A percentile compares a stretch with the other conserved stretches of the same genome.
Conservation (phyloP, 345 rosid genomes). For the Eucalyptus melliodora region DNA sequence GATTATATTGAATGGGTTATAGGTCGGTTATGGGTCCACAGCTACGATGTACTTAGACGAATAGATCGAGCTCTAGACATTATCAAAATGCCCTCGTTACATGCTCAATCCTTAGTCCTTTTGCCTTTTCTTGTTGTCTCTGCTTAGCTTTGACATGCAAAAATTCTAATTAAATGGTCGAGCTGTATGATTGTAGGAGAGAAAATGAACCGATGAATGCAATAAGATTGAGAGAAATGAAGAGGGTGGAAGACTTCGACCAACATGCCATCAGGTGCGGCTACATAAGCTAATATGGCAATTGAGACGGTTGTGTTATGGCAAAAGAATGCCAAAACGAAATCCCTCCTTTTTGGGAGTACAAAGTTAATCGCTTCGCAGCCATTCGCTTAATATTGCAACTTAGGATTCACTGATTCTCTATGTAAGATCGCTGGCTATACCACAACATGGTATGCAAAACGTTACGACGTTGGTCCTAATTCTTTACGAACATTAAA, state of each 20-base stretch:
- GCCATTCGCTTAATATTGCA: background rate
- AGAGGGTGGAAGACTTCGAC: background rate
- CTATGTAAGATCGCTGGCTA: background rate
- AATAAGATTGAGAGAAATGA: background rate
- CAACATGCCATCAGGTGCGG: background rate
- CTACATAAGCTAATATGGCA: background rate
- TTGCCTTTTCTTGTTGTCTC: background rate
- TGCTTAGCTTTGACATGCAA: background rate
- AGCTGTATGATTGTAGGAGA: background rate
- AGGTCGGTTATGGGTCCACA: background rate
- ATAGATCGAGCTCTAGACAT: background rate
- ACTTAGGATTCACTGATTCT: background rate
- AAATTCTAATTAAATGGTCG: background rate
- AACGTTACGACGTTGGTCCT: background rate
- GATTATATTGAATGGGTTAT: background rate
- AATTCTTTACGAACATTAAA: background rate
- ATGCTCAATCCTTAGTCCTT: background rate
- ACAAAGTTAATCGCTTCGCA: background rate
- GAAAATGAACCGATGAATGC: background rate
- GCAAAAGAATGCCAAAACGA: background rate
- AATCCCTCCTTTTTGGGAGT: background rate
- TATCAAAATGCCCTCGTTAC: background rate
- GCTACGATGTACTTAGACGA: background rate
- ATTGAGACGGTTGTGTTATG: background rate
- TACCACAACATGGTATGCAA: background rate